These are phyloP conservation scores for Macaranga tanarius DNA, from an alignment of 441 rosid genomes.

Conservation along the genomic window DNA sequence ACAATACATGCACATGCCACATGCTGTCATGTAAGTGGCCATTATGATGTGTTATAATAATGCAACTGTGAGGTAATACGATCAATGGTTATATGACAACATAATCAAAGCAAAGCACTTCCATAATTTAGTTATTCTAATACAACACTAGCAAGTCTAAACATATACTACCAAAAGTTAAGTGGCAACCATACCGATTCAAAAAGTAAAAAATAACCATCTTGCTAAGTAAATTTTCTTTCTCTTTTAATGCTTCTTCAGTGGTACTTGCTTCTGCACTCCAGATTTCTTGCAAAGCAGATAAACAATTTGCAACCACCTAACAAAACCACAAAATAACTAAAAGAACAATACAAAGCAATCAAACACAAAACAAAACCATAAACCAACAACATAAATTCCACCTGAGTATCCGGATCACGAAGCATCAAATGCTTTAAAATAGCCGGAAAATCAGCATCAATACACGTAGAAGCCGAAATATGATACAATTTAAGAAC, in stretches of 20 bases:
- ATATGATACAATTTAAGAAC: constrained; percentile 87
- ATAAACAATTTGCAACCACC: constrained; percentile 91
- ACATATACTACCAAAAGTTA: not conserved
- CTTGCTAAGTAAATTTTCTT: constrained; percentile 80
- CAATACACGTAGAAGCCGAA: constrained; percentile 71
- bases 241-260: constrained; percentile 82
- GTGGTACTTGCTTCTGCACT: constrained; percentile 76
- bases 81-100: not conserved
- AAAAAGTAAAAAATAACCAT: constrained; percentile 63
- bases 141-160: not conserved
- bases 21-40: not conserved
- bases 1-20: not conserved
- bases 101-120: not conserved
- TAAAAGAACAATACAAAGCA: not conserved
- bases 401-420: constrained; percentile 82
- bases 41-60: not conserved
- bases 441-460: constrained; percentile 73
- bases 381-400: constrained; percentile 16
- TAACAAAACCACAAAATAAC: constrained; percentile 17
- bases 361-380: not conserved
- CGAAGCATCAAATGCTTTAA: constrained; percentile 82
- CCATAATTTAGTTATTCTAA: not conserved
- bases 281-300: constrained; percentile 94
- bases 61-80: not conserved
- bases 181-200: constrained; percentile 53